A percentile compares a stretch with the other conserved stretches of the same genome.
Conservation (phyloP, 179 eudicot genomes). For the Carnegiea gigantea region DNA sequence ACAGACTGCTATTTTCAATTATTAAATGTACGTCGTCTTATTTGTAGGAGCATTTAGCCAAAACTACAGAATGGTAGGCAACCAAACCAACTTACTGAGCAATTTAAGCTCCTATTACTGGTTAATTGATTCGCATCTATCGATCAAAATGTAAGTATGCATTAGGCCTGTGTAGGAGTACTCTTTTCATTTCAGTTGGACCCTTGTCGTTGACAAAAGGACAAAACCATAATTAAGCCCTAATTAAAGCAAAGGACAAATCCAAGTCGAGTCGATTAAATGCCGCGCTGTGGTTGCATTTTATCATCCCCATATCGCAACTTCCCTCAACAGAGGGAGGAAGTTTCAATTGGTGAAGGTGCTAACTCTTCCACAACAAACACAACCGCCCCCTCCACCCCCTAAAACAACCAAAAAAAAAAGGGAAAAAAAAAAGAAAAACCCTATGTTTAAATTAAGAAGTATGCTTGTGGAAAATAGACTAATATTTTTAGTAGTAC, state of each 20-base stretch:
- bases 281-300: neutral
- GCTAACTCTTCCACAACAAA: slow-evolving; percentile 3
- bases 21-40: no score
- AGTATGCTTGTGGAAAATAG: neutral
- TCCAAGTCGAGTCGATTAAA: neutral
- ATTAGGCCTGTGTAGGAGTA: neutral
- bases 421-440: neutral
- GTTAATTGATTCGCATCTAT: neutral
- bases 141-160: neutral
- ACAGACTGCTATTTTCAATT: no score
- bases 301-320: slow-evolving; percentile 22
- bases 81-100: no score
- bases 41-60: no score
- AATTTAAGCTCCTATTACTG: no score
- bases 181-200: neutral
- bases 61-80: no score
- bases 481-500: no score
- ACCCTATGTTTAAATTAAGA: no score
- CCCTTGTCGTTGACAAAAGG: neutral
- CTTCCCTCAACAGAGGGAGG: slow-evolving; percentile 1
- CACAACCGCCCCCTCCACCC: neutral
- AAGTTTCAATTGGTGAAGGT: slow-evolving; percentile 19
- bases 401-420: slow-evolving; percentile 1
- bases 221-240: neutral
- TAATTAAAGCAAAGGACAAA: neutral